Base-by-base conservation (phyloP, 1,139 yeast species). In the Kodamaea alishanica region DNA sequence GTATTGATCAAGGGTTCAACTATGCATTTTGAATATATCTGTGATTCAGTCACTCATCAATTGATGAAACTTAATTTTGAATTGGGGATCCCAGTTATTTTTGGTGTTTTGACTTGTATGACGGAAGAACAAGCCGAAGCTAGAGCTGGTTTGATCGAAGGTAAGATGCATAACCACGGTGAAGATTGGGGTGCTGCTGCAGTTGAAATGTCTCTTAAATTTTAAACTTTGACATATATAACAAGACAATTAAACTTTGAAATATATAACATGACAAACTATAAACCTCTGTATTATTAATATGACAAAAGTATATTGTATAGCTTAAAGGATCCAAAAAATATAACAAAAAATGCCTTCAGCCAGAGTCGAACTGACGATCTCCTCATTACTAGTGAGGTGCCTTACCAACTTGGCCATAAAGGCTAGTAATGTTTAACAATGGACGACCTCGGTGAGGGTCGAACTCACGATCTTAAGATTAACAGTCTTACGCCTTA, bases 121-220 rank as follows among this genome's bases (percentile, higher is more conserved):
- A 89, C 96, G 24, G 96, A 89, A 51, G 92, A 84, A 55, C 98
- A 92, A 67, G 98, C 98, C 12, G 76, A 83, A 52, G 82, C 83
- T 26, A 81, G 98, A 64, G 96, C 97, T 8, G 98, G 97, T n/a
- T 67, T 92, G 47, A 76, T 82, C 44, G 69, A 67, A 25, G 87
- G 82, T 35, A 62, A 70, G 46, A 76, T 79, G 81, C 98, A 92
- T 65, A 92, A 92, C 69, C 98, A 92, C 58, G 98, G 98, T 47
- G 88, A 79, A 56, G 97, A 92, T 63, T 92, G 97, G 97, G 98
- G 95, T 52, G 92, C 95, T 33, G 97, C 97, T 43, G 97, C 97
- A n/a, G 96, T 92, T 28, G 98, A 92, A 68, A 90, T 89, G 97
- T 81, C 83, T 8, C 49, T 70, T 31, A 85, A 84, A 48, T 71